Conservation (phyloP, 805 yeast species). For the Candida insectorum region DNA sequence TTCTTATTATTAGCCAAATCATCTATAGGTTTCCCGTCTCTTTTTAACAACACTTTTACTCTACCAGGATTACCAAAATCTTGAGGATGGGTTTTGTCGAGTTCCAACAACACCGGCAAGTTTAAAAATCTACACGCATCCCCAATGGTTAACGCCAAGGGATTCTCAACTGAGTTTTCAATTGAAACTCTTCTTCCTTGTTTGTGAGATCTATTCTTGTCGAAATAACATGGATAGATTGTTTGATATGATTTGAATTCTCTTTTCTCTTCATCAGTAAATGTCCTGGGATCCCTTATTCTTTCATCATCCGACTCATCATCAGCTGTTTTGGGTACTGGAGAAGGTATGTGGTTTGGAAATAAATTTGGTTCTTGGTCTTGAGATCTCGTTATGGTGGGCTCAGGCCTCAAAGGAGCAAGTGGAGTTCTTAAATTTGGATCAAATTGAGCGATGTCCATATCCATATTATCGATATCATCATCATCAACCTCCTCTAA, state of each 20-base stretch:
- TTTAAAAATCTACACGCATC: constrained; percentile 60
- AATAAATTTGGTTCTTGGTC: constrained; percentile 32
- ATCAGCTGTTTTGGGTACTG: constrained; percentile 13
- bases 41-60: constrained; percentile 69
- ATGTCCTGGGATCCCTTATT: constrained; percentile 29
- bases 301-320: constrained; percentile 4
- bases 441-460: constrained; percentile 91
- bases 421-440: constrained; percentile 60
- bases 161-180: constrained; percentile 76
- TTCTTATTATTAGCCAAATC: constrained; percentile 49
- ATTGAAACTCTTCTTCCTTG: constrained; percentile 81
- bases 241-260: constrained; percentile 69
- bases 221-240: constrained; percentile 91
- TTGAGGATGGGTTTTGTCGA: constrained; percentile 89
- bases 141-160: constrained; percentile 76
- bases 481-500: constrained; percentile 80
- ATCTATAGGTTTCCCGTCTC: constrained; percentile 40
- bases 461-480: constrained; percentile 86
- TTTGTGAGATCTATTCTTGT: constrained; percentile 63
- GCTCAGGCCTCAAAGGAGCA: constrained; percentile 61
- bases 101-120: constrained; percentile 54
- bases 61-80: constrained; percentile 98
- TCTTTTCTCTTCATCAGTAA: constrained; percentile 55
- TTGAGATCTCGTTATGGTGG: constrained; percentile 59
- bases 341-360: constrained; percentile 13